Evolutionary conservation across 140 eudicot genomes (phyloP), one percentile per base, ranked within the genome.

Genomic region (Stevia rebaudiana): DNA sequence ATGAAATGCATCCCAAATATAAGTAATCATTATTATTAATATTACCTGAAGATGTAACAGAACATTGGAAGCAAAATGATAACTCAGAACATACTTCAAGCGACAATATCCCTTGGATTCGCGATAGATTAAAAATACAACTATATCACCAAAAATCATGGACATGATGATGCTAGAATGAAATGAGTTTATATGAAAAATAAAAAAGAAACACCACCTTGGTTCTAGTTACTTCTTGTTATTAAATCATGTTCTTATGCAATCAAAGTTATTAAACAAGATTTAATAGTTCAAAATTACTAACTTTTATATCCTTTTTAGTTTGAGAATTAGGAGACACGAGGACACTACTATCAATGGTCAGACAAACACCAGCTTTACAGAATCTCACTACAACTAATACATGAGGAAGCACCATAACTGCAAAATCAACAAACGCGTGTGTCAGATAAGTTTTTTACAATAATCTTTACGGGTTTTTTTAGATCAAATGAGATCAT

Each of bases 281-380:
- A 17, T 21, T 39, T 13, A 64, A 39, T 43, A 63, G 30, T 46
- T 47, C 2, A 33, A 49, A 54, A 2, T 44, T 47, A 48, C n/a
- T 49, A 71, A 6, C 48, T 61, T 42, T 31, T 16, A 61, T 37
- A 55, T 70, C 46, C 48, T 37, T 64, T 9, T 22, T 70, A 54
- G 61, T 49, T 77, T 66, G 17, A 50, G 13, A 52, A 52, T 33
- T 21, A 25, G 42, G 62, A 28, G 56, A 56, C 57, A 65, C 68
- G 25, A 51, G 76, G 75, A 67, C 79, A 69, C 51, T 67, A 65
- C 68, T 69, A 73, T 61, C 41, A 70, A 69, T 71, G 50, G 69
- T 67, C 7, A 44, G 77, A 73, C 53, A n/a, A n/a, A 71, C 70
- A 69, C 80, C 41, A 72, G 69, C 55, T 46, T 53, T 74, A 63